These are phyloP conservation scores for Penicillium thymicola DNA, from an alignment of 2,329 filamentous ascomycete species.

Conservation along the genomic window DNA sequence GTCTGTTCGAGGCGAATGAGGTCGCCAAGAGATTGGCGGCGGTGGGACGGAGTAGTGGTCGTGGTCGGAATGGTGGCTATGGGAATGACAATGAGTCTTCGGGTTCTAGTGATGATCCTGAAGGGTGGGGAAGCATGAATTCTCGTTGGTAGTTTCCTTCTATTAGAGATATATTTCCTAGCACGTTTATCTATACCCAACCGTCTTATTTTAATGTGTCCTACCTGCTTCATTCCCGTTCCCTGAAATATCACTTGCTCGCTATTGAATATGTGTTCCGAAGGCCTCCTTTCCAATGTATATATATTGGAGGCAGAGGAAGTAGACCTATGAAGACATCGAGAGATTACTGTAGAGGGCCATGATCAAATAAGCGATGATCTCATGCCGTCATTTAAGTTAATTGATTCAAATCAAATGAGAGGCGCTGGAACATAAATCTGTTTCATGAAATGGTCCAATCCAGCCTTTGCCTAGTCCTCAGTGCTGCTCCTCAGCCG, in stretches of 20 bases:
- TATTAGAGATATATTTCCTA: background rate
- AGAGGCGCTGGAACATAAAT: background rate
- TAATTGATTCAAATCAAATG: too few relatives aligned
- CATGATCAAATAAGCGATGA: too few relatives aligned
- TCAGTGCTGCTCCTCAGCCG: conserved; percentile 31
- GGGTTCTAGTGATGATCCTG: background rate
- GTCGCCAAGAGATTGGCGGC: conserved; percentile 52
- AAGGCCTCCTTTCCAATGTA: background rate
- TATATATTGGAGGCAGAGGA: background rate
- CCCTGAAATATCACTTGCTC: background rate
- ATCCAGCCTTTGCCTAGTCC: background rate
- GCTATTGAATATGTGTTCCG: background rate
- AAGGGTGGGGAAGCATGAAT: background rate
- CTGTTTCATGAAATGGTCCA: background rate
- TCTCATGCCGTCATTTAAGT: background rate
- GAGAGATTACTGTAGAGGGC: too few relatives aligned
- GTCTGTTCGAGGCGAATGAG: conserved; percentile 59
- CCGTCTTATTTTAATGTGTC: too few relatives aligned
- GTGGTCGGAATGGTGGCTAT: background rate
- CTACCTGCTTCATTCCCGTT: background rate
- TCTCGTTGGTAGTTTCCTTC: background rate
- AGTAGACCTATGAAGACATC: too few relatives aligned
- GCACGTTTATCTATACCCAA: background rate
- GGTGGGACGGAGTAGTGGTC: background rate
- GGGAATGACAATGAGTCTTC: background rate